Conservation (phyloP, 1,139 yeast genomes). For the Suhomyces panamericanus region DNA sequence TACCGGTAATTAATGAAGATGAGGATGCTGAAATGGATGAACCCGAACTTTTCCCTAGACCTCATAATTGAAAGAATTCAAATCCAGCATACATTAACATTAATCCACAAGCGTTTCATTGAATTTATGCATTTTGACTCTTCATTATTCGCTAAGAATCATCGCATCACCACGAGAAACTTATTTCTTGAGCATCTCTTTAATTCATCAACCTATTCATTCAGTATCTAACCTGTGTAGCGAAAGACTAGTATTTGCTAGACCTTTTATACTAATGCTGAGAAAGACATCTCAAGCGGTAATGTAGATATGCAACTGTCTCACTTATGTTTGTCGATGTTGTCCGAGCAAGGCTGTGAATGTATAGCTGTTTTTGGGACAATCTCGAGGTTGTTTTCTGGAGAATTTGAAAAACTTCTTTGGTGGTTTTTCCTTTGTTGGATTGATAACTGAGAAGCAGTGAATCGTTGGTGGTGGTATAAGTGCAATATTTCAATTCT, state of each 20-base stretch:
- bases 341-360: conserved; percentile 20
- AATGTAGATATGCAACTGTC: conserved; percentile 25
- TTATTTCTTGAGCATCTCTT: conserved; percentile 1
- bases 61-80: neutral
- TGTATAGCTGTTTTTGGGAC: conserved; percentile 15
- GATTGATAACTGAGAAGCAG: neutral
- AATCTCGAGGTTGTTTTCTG: neutral
- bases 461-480: neutral
- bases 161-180: neutral
- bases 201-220: neutral
- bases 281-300: conserved; percentile 11
- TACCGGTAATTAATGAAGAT: conserved; percentile 31
- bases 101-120: neutral
- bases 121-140: neutral
- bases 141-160: neutral
- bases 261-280: neutral
- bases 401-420: conserved; percentile 2
- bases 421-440: neutral
- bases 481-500: conserved; percentile 2
- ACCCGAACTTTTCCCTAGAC: conserved; percentile 28
- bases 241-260: neutral
- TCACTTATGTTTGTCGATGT: conserved; percentile 20
- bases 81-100: neutral
- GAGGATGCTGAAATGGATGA: conserved; percentile 42
- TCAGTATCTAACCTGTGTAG: neutral